A percentile compares a stretch with the other conserved stretches of the same genome.
Conservation (phyloP, 176 grass and related monocot species). For the Oryza meridionalis region DNA sequence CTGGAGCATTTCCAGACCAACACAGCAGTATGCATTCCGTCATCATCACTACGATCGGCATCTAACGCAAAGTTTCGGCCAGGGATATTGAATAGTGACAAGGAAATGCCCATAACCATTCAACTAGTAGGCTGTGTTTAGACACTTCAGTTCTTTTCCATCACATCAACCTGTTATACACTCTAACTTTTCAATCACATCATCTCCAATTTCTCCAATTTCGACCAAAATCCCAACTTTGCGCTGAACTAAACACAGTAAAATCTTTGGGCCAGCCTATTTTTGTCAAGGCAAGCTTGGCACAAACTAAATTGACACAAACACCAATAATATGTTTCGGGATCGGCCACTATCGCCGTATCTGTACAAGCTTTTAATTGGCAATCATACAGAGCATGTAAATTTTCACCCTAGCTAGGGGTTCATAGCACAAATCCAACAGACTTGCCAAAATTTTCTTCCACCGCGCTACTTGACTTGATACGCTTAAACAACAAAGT, state of each 20-base stretch:
- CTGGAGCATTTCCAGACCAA: too few relatives aligned
- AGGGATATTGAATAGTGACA: not conserved
- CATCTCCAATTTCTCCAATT: too few relatives aligned
- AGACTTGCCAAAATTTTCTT: not conserved
- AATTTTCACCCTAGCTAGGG: not conserved
- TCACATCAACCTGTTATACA: too few relatives aligned
- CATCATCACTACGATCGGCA: too few relatives aligned
- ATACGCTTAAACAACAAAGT: conserved; percentile 3
- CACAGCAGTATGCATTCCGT: too few relatives aligned
- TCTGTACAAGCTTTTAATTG: not conserved
- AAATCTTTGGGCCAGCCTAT: too few relatives aligned
- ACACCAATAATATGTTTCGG: not conserved
- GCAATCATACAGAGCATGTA: not conserved
- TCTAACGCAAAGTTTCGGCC: too few relatives aligned
- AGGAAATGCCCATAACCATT: not conserved
- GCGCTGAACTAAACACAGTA: too few relatives aligned
- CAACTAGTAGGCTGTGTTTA: too few relatives aligned
- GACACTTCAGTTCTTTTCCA: too few relatives aligned
- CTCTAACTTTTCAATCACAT: too few relatives aligned
- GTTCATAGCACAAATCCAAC: not conserved
- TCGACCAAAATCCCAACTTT: too few relatives aligned
- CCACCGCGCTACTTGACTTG: not conserved
- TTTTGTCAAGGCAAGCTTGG: not conserved
- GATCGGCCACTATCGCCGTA: not conserved
- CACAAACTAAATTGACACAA: not conserved